These are phyloP conservation scores for Mucor indicus DNA, from an alignment of 371 early-diverging fungal genomes.

Conservation along the genomic window DNA sequence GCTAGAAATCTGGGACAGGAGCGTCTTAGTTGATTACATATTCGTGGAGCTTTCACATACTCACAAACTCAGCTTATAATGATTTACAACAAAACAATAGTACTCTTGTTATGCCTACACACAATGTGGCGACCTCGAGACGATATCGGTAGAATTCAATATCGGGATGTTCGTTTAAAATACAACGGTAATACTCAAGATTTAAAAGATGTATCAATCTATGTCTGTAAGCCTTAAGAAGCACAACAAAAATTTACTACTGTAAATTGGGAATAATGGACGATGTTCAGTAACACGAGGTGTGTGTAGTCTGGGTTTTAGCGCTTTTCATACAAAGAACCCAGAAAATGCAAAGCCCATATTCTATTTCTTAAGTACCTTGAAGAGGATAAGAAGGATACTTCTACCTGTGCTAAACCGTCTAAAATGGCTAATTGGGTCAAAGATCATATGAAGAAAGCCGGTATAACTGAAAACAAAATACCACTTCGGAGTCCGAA, in stretches of 20 bases:
- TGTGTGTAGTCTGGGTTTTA: neutral
- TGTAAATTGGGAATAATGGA: neutral
- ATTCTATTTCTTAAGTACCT: constrained; percentile 6
- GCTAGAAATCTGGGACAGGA: neutral
- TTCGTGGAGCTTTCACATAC: neutral
- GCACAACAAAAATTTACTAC: constrained; percentile 1
- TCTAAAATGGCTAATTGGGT: constrained; percentile 7
- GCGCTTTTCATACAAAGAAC: neutral
- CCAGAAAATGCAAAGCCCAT: constrained; percentile 4
- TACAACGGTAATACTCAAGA: neutral
- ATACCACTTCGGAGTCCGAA: constrained; percentile 3
- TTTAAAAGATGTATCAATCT: neutral
- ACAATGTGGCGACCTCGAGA: constrained; percentile 12
- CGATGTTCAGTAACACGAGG: neutral
- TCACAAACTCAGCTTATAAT: neutral
- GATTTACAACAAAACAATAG: constrained; percentile 6
- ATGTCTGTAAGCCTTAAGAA: constrained; percentile 8
- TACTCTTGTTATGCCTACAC: constrained; percentile 6
- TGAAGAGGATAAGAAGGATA: neutral
- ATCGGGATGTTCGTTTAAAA: neutral
- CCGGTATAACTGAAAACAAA: constrained; percentile 3
- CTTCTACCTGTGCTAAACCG: neutral
- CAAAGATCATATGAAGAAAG: neutral
- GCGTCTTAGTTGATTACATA: constrained; percentile 1
- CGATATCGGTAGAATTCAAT: constrained; percentile 5